A percentile compares a stretch with the other conserved stretches of the same genome.
phyloP scores from a whole-genome alignment of 192 early-diverging fungal species.

The Funneliformis mosseae region DNA sequence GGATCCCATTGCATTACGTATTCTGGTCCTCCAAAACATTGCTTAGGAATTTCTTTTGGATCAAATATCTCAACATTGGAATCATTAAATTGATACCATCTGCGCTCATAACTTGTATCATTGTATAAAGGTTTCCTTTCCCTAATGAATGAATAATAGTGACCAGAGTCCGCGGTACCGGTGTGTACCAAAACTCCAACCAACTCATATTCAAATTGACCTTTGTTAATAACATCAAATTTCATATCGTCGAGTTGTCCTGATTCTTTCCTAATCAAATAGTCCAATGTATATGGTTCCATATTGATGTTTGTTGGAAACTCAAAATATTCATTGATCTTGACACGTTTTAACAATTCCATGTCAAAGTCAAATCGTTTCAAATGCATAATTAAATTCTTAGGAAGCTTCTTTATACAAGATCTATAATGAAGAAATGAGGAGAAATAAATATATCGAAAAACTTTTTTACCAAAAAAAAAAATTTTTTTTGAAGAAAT shows the following conservation, averaged over 20 bases:
- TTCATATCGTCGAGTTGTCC: slow-evolving; percentile 37
- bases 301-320: slow-evolving; percentile 58
- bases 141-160: slow-evolving; percentile 61
- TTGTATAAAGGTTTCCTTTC: slow-evolving; percentile 25
- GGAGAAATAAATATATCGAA: neutral
- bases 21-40: slow-evolving; percentile 50
- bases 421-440: slow-evolving; percentile 35
- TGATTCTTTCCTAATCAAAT: slow-evolving; percentile 43
- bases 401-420: slow-evolving; percentile 58
- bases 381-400: slow-evolving; percentile 61
- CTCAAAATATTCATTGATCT: slow-evolving; percentile 64
- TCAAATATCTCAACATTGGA: slow-evolving; percentile 56
- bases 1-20: slow-evolving; percentile 44
- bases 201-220: slow-evolving; percentile 48
- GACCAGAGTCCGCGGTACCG: slow-evolving; percentile 61
- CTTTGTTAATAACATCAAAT: slow-evolving; percentile 32
- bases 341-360: slow-evolving; percentile 55
- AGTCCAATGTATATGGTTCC: slow-evolving; percentile 58
- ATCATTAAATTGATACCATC: slow-evolving; percentile 59
- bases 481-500: neutral
- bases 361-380: slow-evolving; percentile 67
- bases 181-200: slow-evolving; percentile 62
- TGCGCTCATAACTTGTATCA: slow-evolving; percentile 10
- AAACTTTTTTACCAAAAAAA: neutral
- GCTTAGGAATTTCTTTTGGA: slow-evolving; percentile 45